These are phyloP conservation scores for Trichoderma afroharzianum DNA, from an alignment of 2,329 filamentous ascomycete genomes.

Conservation along the genomic window DNA sequence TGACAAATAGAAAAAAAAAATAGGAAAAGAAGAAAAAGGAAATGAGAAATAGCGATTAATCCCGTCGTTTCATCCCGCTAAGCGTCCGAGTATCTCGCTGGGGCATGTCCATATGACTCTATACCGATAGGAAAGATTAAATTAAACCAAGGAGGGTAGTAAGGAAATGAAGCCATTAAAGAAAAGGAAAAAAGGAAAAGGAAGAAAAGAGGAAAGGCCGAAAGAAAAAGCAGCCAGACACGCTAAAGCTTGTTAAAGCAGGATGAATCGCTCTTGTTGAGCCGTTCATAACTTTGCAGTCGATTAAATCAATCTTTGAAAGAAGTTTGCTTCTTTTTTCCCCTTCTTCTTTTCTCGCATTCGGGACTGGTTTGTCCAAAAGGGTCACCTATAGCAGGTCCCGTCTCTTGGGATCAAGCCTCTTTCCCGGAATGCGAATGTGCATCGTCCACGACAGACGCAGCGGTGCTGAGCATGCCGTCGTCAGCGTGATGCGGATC, in stretches of 20 bases:
- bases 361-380: background rate
- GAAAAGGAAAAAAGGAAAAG: background rate
- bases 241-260: background rate
- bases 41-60: background rate
- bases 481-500: conserved; percentile 44
- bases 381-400: background rate
- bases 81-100: background rate
- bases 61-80: background rate
- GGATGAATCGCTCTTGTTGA: background rate
- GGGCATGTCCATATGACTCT: background rate
- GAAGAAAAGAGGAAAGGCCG: background rate
- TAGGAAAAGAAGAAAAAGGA: background rate
- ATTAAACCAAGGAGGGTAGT: conserved; percentile 3
- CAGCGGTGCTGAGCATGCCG: conserved; percentile 51
- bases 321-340: background rate
- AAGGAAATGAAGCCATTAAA: background rate
- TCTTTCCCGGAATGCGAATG: background rate
- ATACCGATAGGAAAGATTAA: conserved; percentile 2
- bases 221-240: background rate
- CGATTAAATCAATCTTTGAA: background rate
- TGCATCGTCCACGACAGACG: conserved; percentile 51
- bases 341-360: background rate
- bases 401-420: background rate
- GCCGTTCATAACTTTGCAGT: background rate
- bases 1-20: background rate